Percentiles rank a stretch among this genome's conserved stretches.
phyloP scores from a whole-genome alignment of 192 early-diverging fungal genomes.

The Linnemannia exigua region DNA sequence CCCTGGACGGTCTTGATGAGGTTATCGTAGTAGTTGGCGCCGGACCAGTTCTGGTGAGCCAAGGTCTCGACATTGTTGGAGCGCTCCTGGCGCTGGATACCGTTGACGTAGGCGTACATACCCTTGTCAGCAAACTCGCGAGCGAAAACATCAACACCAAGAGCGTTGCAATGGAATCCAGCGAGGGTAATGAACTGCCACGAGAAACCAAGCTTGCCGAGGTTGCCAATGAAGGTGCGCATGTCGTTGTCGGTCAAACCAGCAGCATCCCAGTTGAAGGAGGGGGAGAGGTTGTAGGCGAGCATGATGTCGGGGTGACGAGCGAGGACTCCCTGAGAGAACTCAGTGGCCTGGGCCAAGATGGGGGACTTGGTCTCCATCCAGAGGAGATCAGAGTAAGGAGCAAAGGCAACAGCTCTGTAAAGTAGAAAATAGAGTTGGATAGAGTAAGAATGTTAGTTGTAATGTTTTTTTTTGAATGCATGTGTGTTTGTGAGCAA shows the following conservation, averaged over 20 bases:
- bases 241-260: conserved; percentile 95
- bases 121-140: conserved; percentile 87
- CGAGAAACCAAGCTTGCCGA: conserved; percentile 93
- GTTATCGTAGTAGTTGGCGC: conserved; percentile 91
- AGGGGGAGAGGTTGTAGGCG: conserved; percentile 97
- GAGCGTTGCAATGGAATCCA: conserved; percentile 94
- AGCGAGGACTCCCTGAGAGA: conserved; percentile 85
- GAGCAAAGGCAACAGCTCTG: conserved; percentile 78
- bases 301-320: conserved; percentile 88
- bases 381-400: conserved; percentile 94
- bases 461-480: neutral
- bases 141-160: conserved; percentile 87
- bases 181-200: conserved; percentile 99
- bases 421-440: neutral
- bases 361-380: conserved; percentile 99
- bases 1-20: conserved; percentile 94
- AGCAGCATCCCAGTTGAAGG: conserved; percentile 99
- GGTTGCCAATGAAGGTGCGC: conserved; percentile 81
- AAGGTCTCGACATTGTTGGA: conserved; percentile 91
- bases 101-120: conserved; percentile 95
- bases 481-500: neutral
- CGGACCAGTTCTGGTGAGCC: conserved; percentile 95
- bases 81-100: conserved; percentile 95
- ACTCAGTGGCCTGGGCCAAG: conserved; percentile 91
- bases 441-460: neutral